phyloP scores from a whole-genome alignment of 2,329 filamentous ascomycete genomes.

The Apiospora malaysiana region DNA sequence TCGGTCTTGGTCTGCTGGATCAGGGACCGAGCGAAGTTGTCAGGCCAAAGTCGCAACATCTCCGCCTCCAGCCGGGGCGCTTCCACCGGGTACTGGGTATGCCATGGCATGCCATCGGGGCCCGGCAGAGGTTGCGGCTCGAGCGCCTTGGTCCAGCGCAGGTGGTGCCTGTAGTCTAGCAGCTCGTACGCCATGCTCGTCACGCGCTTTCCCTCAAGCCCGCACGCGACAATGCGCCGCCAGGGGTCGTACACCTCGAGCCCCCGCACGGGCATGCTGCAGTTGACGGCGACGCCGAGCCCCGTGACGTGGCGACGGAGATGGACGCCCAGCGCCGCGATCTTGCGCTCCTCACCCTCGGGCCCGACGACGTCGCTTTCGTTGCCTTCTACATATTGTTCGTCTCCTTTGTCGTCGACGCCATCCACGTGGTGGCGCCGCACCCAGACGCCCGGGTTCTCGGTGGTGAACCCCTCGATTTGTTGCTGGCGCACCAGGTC shows the following conservation, averaged over 20 bases:
- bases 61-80: neutral
- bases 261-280: slow-evolving; percentile 62
- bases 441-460: slow-evolving; percentile 86
- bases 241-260: slow-evolving; percentile 54
- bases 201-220: slow-evolving; percentile 77
- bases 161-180: slow-evolving; percentile 24
- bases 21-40: neutral
- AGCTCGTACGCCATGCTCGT: slow-evolving; percentile 73
- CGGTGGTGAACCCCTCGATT: slow-evolving; percentile 65
- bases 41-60: neutral
- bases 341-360: slow-evolving; percentile 65
- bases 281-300: slow-evolving; percentile 83
- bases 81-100: neutral
- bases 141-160: slow-evolving; percentile 27
- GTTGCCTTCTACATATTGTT: slow-evolving; percentile 28
- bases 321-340: slow-evolving; percentile 92
- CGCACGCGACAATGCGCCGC: slow-evolving; percentile 86
- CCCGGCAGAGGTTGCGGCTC: neutral
- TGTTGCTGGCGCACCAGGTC: slow-evolving; percentile 50
- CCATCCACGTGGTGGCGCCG: slow-evolving; percentile 31
- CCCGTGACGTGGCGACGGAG: slow-evolving; percentile 82
- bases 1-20: neutral
- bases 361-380: neutral
- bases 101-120: neutral
- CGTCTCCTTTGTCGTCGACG: neutral